These are phyloP conservation scores for Apiotrichum domesticum DNA, from an alignment of 1,284 basidiomycete species.

Conservation along the genomic window DNA sequence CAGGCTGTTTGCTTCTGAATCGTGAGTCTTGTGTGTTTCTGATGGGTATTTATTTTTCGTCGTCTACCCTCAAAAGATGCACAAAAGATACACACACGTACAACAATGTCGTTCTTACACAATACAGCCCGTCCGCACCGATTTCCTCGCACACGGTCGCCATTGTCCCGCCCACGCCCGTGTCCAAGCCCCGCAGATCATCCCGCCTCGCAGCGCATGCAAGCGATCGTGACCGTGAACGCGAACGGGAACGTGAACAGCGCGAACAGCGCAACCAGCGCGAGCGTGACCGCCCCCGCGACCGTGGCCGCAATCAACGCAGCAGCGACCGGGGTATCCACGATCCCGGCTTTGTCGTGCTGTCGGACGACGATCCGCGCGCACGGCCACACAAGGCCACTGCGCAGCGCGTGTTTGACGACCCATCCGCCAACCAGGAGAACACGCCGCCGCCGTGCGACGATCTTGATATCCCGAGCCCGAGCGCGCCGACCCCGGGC, in stretches of 20 bases:
- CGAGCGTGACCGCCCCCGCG: too few relatives aligned
- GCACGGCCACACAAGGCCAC: background rate
- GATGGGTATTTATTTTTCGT: too few relatives aligned
- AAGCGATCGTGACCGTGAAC: background rate
- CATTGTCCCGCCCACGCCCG: background rate
- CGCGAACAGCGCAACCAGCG: background rate
- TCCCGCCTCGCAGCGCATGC: background rate
- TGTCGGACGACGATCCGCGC: conserved; percentile 11
- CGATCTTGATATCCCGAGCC: background rate
- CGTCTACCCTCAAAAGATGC: too few relatives aligned
- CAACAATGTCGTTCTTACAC: too few relatives aligned
- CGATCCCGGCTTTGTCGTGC: conserved; percentile 27
- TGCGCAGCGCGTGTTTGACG: background rate
- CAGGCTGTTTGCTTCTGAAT: conserved; percentile 4
- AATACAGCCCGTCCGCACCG: too few relatives aligned
- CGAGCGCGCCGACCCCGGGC: background rate
- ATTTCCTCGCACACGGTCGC: background rate
- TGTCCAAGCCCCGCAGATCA: background rate
- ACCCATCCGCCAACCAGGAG: conserved; percentile 1
- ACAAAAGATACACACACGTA: too few relatives aligned
- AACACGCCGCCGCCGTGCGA: background rate
- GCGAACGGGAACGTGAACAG: too few relatives aligned
- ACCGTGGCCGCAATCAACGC: too few relatives aligned
- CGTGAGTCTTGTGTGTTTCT: too few relatives aligned
- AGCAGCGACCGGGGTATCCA: conserved; percentile 8